These are phyloP conservation scores for Phialemonium atrogriseum DNA, from an alignment of 2,329 filamentous ascomycete species.

Conservation along the genomic window DNA sequence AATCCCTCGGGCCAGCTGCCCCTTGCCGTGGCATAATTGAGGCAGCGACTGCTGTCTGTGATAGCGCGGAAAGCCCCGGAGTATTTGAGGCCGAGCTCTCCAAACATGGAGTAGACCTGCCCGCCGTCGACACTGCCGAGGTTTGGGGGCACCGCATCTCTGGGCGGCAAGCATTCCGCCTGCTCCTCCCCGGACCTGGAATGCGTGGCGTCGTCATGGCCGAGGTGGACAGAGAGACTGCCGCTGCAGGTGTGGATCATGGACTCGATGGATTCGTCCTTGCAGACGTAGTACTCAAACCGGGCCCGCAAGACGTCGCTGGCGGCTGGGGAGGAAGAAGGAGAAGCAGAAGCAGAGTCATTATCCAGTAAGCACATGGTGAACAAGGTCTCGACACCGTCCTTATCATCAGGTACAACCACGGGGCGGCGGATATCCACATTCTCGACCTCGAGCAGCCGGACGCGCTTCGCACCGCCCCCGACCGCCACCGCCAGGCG, in stretches of 20 bases:
- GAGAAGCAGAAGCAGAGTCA: too few relatives aligned
- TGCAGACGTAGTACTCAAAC: too few relatives aligned
- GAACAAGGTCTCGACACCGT: background rate
- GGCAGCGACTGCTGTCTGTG: constrained; percentile 2
- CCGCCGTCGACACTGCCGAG: constrained; percentile 4
- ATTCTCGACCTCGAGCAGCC: background rate
- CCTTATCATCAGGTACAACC: background rate
- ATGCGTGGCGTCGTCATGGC: background rate
- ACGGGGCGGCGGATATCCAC: background rate
- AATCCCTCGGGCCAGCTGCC: background rate
- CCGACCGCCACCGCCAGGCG: background rate
- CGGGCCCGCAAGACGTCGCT: too few relatives aligned
- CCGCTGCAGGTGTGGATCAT: too few relatives aligned
- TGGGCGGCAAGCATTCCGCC: too few relatives aligned
- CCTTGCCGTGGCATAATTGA: constrained; percentile 1
- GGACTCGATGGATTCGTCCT: too few relatives aligned
- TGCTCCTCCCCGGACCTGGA: background rate
- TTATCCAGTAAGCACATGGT: too few relatives aligned
- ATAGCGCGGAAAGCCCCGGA: constrained; percentile 4
- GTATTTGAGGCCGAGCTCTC: constrained; percentile 6
- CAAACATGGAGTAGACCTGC: constrained; percentile 5
- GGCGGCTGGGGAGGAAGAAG: too few relatives aligned
- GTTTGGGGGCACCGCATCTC: background rate
- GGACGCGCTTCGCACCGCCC: background rate
- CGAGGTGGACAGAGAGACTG: background rate